Evolutionary conservation across 441 rosid species (phyloP), one percentile per base, ranked within the genome.

Genomic region (Gossypium davidsonii): DNA sequence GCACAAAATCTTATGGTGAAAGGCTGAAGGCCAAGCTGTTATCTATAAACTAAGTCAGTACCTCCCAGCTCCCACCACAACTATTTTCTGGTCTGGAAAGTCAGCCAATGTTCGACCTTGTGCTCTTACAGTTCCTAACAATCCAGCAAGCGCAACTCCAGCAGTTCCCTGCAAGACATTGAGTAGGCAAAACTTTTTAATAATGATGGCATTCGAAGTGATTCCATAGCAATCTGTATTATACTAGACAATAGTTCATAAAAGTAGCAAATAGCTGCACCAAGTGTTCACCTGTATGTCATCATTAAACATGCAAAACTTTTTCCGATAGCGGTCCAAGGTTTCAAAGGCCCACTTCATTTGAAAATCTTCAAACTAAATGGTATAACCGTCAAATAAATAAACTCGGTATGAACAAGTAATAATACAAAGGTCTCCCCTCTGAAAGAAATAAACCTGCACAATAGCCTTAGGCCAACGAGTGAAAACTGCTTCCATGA

Each of bases 51-150:
- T 31, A 28, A 68, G 42, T 68, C 37, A 80, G 73, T 85, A 95
- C 99, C 99, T 95, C 77, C 99, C 99, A 81, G 99, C 99, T 84
- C 99, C 99, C 72, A 88, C 99, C 71, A 95, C 97, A 58, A 95
- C 99, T 77, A 95, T 93, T 87, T 93, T 95, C 85, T 95, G 99
- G 71, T 93, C 87, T 56, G 80, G 82, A 76, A 91, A 95, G 80
- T 95, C 98, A 0, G 91, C 82, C 79, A 91, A 75, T 28, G 97
- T 86, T 26, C 77, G 88, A 61, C 99, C 99, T 88, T 95, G 99
- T 55, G 99, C 89, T 85, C 99, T 91, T 39, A 87, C 98, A 71
- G 94, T 71, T 82, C 99, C 98, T 81, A 95, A 81, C 60, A 95
- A 81, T 70, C 99, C 98, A 15, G 99, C 99, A 70, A 95, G 91